Evolutionary conservation across 163 green algal genomes (phyloP).

Genomic region (Scenedesmus sp.): DNA sequence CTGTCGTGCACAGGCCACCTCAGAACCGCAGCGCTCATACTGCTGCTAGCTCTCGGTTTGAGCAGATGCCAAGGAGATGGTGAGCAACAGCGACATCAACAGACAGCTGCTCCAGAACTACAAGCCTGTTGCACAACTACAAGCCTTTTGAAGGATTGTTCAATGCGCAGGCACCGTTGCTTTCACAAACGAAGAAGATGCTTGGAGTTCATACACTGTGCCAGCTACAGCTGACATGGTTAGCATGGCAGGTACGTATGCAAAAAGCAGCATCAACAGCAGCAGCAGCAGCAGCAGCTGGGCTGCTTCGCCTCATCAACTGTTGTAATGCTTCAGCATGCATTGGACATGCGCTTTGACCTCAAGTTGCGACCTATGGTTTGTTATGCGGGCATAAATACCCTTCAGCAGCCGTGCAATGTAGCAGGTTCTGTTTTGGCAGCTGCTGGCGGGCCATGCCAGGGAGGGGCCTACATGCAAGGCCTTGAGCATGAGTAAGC

Average conservation of each 20-base stretch:
- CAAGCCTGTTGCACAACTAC: background rate
- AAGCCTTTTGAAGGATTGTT: background rate
- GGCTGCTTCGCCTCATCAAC: background rate
- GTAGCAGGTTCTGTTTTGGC: no score
- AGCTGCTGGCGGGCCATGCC: no score
- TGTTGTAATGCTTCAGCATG: background rate
- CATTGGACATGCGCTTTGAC: no score
- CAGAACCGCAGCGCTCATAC: background rate
- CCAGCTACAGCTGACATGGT: background rate
- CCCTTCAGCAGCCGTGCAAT: no score
- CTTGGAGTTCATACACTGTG: background rate
- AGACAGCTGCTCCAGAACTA: background rate
- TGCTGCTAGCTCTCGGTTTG: background rate
- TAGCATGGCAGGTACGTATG: background rate
- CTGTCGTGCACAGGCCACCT: background rate
- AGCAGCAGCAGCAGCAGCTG: constrained; percentile 3
- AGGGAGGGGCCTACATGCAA: no score
- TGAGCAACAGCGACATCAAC: background rate
- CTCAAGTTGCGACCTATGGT: no score
- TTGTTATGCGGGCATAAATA: no score
- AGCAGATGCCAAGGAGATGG: background rate
- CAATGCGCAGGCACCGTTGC: background rate
- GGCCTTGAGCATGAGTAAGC: no score
- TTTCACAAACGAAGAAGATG: background rate
- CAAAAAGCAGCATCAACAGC: background rate